phyloP scores from a whole-genome alignment of 768 basidiomycete genomes.

The Termitomyces sp. region DNA sequence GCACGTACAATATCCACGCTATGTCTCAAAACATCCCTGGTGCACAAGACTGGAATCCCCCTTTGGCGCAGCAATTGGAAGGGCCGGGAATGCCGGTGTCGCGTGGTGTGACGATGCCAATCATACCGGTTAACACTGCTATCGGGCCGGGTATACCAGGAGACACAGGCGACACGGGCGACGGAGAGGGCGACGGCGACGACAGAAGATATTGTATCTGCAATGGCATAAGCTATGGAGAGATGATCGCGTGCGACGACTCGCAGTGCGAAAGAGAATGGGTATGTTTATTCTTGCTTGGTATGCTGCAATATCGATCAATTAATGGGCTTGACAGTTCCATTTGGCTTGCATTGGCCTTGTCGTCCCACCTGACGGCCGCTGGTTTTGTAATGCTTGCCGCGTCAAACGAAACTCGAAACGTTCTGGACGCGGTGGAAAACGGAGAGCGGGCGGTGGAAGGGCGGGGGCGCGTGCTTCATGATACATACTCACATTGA shows the following conservation, averaged over 20 bases:
- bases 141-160: constrained; percentile 28
- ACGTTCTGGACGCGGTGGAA: constrained; percentile 47
- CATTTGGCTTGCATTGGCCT: constrained; percentile 75
- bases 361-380: constrained; percentile 56
- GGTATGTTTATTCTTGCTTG: constrained; percentile 48
- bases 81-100: constrained; percentile 77
- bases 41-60: constrained; percentile 45
- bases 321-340: constrained; percentile 44
- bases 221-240: constrained; percentile 77
- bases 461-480: constrained; percentile 7
- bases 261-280: constrained; percentile 79
- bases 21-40: constrained; percentile 24
- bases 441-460: constrained; percentile 29
- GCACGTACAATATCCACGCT: constrained; percentile 35
- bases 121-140: constrained; percentile 20
- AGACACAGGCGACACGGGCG: constrained; percentile 33
- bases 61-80: constrained; percentile 53
- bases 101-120: constrained; percentile 28
- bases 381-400: constrained; percentile 75
- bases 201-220: constrained; percentile 83
- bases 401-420: constrained; percentile 48
- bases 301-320: constrained; percentile 3
- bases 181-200: constrained; percentile 51
- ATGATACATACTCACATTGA: constrained; percentile 9
- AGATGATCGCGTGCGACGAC: constrained; percentile 95